These are phyloP conservation scores for Diddensiella transvaalensis DNA, from an alignment of 805 yeast species.

Conservation along the genomic window DNA sequence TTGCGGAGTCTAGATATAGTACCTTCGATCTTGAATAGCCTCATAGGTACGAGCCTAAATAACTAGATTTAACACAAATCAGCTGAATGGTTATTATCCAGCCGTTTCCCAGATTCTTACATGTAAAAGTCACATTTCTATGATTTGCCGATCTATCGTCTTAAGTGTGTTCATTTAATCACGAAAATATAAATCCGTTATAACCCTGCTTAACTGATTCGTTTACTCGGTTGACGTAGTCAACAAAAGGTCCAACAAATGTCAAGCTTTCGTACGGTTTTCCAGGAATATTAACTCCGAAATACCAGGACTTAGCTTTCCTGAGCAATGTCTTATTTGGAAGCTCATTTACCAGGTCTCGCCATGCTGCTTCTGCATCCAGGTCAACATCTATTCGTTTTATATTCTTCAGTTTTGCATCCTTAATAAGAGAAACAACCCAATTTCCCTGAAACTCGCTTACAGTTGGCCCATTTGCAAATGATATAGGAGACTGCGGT, in stretches of 20 bases:
- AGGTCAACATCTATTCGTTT: constrained; percentile 19
- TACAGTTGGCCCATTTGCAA: constrained; percentile 33
- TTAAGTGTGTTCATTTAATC: too few relatives aligned
- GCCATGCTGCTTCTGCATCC: constrained; percentile 25
- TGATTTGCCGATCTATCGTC: too few relatives aligned
- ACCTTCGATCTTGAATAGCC: background rate
- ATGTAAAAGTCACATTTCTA: too few relatives aligned
- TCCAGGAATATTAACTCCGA: constrained; percentile 34
- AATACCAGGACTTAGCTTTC: constrained; percentile 29
- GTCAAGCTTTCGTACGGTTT: constrained; percentile 28
- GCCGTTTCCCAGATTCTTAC: too few relatives aligned
- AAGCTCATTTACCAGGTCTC: constrained; percentile 22
- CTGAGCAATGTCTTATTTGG: constrained; percentile 24
- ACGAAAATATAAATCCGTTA: too few relatives aligned
- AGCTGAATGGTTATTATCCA: too few relatives aligned
- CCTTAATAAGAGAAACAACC: constrained; percentile 22
- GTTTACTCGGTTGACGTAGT: too few relatives aligned
- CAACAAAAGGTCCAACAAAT: too few relatives aligned
- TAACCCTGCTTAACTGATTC: too few relatives aligned
- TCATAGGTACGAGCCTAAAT: too few relatives aligned
- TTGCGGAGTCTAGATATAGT: background rate
- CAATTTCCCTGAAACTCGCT: constrained; percentile 28
- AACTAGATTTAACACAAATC: too few relatives aligned
- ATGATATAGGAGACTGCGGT: constrained; percentile 34
- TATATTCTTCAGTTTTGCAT: constrained; percentile 13